Evolutionary conservation across 23 red algal genomes (phyloP).

Genomic region (Chondrus crispus): DNA sequence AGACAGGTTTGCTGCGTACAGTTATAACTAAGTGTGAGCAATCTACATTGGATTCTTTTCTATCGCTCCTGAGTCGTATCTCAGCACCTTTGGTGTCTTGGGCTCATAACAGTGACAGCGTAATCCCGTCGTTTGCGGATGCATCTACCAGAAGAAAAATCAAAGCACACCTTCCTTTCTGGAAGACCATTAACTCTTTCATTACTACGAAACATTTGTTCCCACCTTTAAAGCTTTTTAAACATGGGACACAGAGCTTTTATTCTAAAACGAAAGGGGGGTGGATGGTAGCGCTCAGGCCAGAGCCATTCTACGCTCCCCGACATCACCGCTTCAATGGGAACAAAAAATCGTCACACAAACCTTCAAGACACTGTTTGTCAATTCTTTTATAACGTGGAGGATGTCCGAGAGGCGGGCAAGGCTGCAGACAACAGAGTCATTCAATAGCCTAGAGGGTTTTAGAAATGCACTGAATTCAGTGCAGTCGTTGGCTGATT

Average conservation of each 20-base stretch:
- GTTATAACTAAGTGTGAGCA: not conserved
- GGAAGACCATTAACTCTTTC: not conserved
- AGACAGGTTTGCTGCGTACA: not conserved
- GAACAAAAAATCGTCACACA: not conserved
- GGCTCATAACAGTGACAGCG: not conserved
- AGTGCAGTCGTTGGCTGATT: not conserved
- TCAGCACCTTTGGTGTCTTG: not conserved
- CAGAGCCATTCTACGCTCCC: not conserved
- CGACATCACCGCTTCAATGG: not conserved
- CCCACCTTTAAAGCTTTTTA: not conserved
- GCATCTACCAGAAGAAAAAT: not conserved
- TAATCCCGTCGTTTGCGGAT: not conserved
- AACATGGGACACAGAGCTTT: not conserved
- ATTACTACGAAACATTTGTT: not conserved
- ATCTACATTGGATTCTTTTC: not conserved
- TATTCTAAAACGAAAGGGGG: constrained; percentile 15
- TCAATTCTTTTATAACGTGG: not conserved
- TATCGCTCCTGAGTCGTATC: not conserved
- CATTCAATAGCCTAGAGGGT: not conserved
- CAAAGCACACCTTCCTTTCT: not conserved
- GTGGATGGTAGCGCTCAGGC: not conserved
- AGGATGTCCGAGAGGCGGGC: not conserved
- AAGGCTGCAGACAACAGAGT: not conserved
- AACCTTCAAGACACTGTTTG: not conserved
- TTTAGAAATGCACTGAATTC: not conserved